phyloP scores from a whole-genome alignment of 23 red algal genomes.

The Gracilariopsis chorda region DNA sequence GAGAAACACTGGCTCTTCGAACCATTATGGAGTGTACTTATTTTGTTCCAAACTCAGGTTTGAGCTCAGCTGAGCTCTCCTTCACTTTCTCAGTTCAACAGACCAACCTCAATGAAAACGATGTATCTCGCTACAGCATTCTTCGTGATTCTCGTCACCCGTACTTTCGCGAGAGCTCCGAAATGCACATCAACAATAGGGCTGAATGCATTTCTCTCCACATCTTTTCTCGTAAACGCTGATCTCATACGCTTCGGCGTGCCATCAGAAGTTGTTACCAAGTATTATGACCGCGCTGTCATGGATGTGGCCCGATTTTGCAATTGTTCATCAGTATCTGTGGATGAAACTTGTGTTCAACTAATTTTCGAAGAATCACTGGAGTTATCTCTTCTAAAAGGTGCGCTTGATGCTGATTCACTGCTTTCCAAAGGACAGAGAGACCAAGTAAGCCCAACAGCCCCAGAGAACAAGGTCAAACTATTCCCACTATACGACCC shows the following conservation, averaged over 20 bases:
- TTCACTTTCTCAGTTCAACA: too few species aligned
- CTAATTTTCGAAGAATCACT: not conserved
- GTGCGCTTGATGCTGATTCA: not conserved
- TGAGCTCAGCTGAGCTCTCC: too few species aligned
- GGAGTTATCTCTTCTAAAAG: not conserved
- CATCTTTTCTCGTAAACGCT: not conserved
- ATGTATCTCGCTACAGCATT: too few species aligned
- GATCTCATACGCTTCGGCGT: constrained; percentile 6
- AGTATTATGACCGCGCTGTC: not conserved
- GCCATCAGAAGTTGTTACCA: constrained; percentile 1
- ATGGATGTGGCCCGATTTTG: not conserved
- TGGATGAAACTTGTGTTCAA: not conserved
- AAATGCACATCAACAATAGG: not conserved
- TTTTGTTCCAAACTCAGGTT: too few species aligned
- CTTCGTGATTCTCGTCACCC: not conserved
- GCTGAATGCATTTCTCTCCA: not conserved
- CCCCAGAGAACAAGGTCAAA: not conserved
- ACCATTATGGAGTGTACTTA: too few species aligned
- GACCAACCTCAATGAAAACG: too few species aligned
- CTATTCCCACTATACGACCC: not conserved
- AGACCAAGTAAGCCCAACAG: not conserved
- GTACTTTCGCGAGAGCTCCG: not conserved
- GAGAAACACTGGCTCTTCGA: too few species aligned
- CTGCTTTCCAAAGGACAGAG: not conserved
- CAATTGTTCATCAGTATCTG: not conserved